These are phyloP conservation scores for Stylosanthes scabra DNA, from an alignment of 331 rosid genomes.

Conservation along the genomic window DNA sequence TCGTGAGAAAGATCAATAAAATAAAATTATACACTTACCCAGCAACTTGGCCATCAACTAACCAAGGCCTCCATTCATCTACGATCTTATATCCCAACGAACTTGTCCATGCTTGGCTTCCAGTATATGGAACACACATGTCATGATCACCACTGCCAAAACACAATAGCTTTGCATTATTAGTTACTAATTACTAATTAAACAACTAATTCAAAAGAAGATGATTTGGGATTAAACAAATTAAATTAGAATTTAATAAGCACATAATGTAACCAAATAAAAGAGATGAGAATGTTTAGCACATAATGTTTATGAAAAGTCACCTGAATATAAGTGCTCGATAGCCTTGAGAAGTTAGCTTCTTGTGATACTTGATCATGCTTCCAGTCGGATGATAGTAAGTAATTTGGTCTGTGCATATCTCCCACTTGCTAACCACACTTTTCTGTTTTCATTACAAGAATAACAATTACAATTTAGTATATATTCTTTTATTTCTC, in stretches of 20 bases:
- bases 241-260: too few species aligned
- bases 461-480: background rate
- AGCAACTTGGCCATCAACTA: conserved; percentile 56
- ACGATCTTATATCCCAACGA: conserved; percentile 63
- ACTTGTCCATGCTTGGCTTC: conserved; percentile 78
- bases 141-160: conserved; percentile 83
- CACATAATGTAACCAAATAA: too few species aligned
- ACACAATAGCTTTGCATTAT: background rate
- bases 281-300: too few species aligned
- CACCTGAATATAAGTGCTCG: conserved; percentile 73
- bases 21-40: conserved; percentile 64
- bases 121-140: conserved; percentile 84
- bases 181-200: background rate
- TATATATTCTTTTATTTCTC: too few species aligned
- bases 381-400: conserved; percentile 65
- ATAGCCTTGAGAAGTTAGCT: conserved; percentile 65
- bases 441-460: conserved; percentile 37
- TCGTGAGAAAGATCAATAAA: too few species aligned
- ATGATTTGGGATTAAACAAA: background rate
- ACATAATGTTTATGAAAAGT: background rate
- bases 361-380: conserved; percentile 70
- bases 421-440: conserved; percentile 51
- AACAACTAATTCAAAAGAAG: conserved; percentile 7
- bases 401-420: conserved; percentile 50
- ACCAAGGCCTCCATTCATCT: conserved; percentile 89